Evolutionary conservation across 2,329 filamentous ascomycete genomes (phyloP).

Genomic region (Trichoderma endophyticum): DNA sequence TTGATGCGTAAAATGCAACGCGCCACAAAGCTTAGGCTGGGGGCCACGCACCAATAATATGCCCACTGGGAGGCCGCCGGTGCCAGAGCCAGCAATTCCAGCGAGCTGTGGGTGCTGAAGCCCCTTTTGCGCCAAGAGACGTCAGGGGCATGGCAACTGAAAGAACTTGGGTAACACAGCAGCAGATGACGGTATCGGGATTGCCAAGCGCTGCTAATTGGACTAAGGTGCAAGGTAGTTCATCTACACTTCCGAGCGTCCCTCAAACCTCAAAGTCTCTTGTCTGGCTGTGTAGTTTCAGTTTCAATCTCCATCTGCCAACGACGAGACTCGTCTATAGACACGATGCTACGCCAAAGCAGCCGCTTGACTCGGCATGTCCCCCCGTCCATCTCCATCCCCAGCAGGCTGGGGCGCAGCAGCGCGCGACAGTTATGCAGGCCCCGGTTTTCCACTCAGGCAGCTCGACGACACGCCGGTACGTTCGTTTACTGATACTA

Average conservation of each 20-base stretch:
- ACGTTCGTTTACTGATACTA: constrained; percentile 23
- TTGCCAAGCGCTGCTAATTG: constrained; percentile 2
- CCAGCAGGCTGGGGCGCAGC: constrained; percentile 1
- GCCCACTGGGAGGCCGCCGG: constrained; percentile 8
- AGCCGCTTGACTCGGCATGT: constrained; percentile 28
- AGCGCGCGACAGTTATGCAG: constrained; percentile 16
- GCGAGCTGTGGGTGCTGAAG: background rate
- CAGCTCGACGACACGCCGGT: constrained; percentile 26
- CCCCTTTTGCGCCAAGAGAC: constrained; percentile 7
- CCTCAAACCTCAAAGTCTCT: background rate
- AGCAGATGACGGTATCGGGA: background rate
- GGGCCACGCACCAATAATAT: constrained; percentile 8
- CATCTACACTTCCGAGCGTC: background rate
- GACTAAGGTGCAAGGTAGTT: background rate
- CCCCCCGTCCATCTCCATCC: constrained; percentile 19
- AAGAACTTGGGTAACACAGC: background rate
- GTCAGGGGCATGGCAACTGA: constrained; percentile 4
- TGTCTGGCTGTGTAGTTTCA: background rate
- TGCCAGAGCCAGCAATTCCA: background rate
- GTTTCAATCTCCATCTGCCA: background rate
- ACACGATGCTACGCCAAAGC: constrained; percentile 29
- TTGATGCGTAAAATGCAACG: constrained; percentile 10
- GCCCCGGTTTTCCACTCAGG: constrained; percentile 32
- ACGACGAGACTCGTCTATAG: background rate
- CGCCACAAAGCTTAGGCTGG: constrained; percentile 12